Evolutionary conservation across 176 grass and related monocot species (phyloP), one percentile per base, ranked within the genome.

Genomic region (Oryza punctata): DNA sequence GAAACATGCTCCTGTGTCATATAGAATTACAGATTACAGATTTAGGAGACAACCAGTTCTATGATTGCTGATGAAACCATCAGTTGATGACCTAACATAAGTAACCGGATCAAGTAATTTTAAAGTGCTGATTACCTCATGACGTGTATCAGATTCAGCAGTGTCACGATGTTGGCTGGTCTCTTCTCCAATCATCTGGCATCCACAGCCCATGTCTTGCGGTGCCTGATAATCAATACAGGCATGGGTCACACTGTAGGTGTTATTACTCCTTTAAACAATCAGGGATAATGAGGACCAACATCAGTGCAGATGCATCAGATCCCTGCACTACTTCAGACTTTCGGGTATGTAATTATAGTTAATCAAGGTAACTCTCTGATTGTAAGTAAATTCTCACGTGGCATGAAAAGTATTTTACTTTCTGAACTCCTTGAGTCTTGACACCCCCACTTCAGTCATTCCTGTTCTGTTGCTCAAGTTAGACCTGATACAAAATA

Each of bases 141-240:
- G 57, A 25, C 63, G 35, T 14, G 69, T 69, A 79, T 59, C 83
- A 75, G 61, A 75, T 79, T 82, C 40, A 89, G 44, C 64, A 84
- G 65, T 77, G 30, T 29, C 52, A 44, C 61, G 83, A 83, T 76
- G 80, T 46, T 2, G 79, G 67, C 65, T 80, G 69, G 52, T 84
- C 40, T 80, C 27, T 76, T 80, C 45, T 76, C 79, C 4, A 41
- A 78, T 89, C 68, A 82, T 83, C 79, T 90, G 70, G 65, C 40
- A 89, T 80, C 82, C 64, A 83, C 41, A 77, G 75, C 75, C 63
- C 90, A 86, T 83, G 79, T 86, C 69, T 70, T 85, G 64, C 11
- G 54, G 71, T 13, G 14, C 78, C 57, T 82, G 50, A 30, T 76
- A 81, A 87, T 91, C 65, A 64, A 87, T 81, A 50, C 30, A 73